Evolutionary conservation across 2,329 filamentous ascomycete genomes (phyloP).

Genomic region (Ophiostoma sp.): DNA sequence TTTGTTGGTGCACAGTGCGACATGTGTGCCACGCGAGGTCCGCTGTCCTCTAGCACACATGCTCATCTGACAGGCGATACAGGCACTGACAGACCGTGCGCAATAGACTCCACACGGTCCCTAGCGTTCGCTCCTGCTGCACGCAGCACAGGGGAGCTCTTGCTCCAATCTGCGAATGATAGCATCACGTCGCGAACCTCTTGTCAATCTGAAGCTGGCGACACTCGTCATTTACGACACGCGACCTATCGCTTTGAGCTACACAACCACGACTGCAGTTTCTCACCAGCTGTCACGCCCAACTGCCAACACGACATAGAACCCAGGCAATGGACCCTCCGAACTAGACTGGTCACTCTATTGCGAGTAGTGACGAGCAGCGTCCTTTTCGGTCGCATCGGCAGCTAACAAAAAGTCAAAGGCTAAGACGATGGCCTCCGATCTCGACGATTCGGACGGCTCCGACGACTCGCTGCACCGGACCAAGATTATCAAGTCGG

Average conservation of each 20-base stretch:
- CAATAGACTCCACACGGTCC: background rate
- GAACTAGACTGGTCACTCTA: background rate
- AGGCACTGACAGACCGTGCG: background rate
- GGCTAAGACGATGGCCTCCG: constrained; percentile 53
- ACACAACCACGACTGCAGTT: background rate
- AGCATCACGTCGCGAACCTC: background rate
- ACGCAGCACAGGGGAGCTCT: background rate
- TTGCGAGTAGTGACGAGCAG: background rate
- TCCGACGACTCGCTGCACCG: constrained; percentile 55
- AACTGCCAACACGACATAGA: background rate
- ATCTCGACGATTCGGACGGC: constrained; percentile 33
- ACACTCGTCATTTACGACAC: background rate
- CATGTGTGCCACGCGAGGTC: background rate
- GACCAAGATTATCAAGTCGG: constrained; percentile 62
- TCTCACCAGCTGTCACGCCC: background rate
- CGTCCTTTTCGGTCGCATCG: background rate
- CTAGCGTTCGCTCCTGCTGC: background rate
- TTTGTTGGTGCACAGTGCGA: background rate
- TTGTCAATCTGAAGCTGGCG: background rate
- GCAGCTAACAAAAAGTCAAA: no score
- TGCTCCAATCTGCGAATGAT: background rate
- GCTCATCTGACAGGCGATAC: background rate
- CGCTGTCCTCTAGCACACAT: background rate
- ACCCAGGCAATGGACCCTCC: constrained; percentile 2
- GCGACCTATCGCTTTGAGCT: background rate